A percentile compares a stretch with the other conserved stretches of the same genome.
Conservation (phyloP, 2,329 filamentous ascomycete genomes). For the Penicillium occitanis region DNA sequence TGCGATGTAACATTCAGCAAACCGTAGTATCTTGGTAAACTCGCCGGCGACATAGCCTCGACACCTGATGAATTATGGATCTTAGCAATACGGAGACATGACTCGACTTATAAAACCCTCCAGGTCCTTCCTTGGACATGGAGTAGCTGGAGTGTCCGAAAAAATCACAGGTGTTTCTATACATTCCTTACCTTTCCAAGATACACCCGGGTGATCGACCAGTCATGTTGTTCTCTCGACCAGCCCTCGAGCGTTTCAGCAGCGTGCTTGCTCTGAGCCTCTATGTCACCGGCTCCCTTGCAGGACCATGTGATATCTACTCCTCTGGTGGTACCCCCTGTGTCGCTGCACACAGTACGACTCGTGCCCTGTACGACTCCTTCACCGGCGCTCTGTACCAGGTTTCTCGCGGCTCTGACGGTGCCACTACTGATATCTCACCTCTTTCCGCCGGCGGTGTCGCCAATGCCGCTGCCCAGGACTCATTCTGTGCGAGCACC, state of each 20-base stretch:
- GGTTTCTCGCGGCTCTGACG: constrained; percentile 16
- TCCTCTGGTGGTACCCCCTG: constrained; percentile 17
- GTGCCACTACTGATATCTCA: constrained; percentile 10
- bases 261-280: constrained; percentile 16
- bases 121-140: neutral
- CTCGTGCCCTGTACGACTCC: constrained; percentile 16
- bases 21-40: neutral
- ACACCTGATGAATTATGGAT: neutral
- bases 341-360: constrained; percentile 20
- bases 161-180: neutral
- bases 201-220: neutral
- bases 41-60: neutral
- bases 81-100: neutral
- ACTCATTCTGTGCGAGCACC: constrained; percentile 16
- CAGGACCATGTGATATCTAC: constrained; percentile 20
- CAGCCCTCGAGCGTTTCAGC: constrained; percentile 13
- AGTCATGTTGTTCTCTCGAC: constrained; percentile 13
- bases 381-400: constrained; percentile 18
- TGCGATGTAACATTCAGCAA: constrained; percentile 17
- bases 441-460: constrained; percentile 13
- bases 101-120: neutral
- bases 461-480: constrained; percentile 14
- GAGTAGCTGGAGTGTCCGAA: neutral
- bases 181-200: neutral
- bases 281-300: constrained; percentile 12